Evolutionary conservation across 768 basidiomycete species (phyloP).

Genomic region (Lactarius sp.): DNA sequence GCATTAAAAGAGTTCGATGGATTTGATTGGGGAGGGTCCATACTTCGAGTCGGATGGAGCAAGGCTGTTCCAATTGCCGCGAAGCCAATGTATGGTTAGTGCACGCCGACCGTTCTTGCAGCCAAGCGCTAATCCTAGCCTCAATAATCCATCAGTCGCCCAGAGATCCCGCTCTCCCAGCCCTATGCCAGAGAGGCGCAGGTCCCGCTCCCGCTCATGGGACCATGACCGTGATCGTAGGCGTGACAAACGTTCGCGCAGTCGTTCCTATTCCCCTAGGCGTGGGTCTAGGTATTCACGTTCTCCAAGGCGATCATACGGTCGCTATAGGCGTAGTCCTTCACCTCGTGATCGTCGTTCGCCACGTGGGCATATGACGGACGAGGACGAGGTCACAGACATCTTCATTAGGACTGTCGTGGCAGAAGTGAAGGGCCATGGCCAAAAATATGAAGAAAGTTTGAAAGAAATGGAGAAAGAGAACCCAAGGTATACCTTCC

Average conservation of each 20-base stretch:
- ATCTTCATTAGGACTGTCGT: conserved; percentile 86
- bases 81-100: conserved; percentile 75
- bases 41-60: conserved; percentile 92
- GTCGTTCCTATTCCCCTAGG: conserved; percentile 39
- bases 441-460: conserved; percentile 65
- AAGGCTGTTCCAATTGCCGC: conserved; percentile 87
- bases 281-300: conserved; percentile 34
- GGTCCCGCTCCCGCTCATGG: conserved; percentile 30
- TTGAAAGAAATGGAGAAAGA: conserved; percentile 70
- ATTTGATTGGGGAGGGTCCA: conserved; percentile 88
- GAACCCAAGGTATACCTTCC: conserved; percentile 80
- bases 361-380: conserved; percentile 35
- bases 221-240: conserved; percentile 31
- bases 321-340: conserved; percentile 41
- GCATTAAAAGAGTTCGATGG: conserved; percentile 91
- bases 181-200: conserved; percentile 34
- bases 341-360: conserved; percentile 40
- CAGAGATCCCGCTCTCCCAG: conserved; percentile 29
- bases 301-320: conserved; percentile 37
- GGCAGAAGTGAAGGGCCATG: conserved; percentile 78
- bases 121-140: not conserved
- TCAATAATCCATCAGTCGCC: conserved; percentile 8
- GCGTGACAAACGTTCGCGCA: conserved; percentile 36
- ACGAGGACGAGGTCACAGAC: conserved; percentile 71
- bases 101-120: not conserved